Percentiles rank a stretch among this genome's conserved stretches.
These are phyloP conservation scores for Penicillium crystallinum DNA, from an alignment of 495 filamentous ascomycete species.

Conservation along the genomic window DNA sequence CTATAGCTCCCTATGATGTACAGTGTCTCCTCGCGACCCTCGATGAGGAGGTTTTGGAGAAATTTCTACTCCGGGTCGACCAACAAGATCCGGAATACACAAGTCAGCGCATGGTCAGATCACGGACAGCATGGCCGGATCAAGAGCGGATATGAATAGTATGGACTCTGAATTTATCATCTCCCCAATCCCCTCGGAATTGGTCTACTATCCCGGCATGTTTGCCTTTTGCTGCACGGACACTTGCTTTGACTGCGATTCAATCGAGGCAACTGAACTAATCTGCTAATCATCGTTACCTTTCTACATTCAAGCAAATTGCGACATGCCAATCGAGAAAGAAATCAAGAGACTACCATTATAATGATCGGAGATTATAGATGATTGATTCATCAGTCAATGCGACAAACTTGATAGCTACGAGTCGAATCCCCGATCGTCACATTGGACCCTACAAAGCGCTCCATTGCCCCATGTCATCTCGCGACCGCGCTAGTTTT, in stretches of 20 bases:
- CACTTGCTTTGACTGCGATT: not conserved
- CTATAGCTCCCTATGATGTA: not conserved
- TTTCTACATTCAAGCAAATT: not conserved
- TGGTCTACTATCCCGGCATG: not conserved
- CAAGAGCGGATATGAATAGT: not conserved
- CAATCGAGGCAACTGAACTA: not conserved
- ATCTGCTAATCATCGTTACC: not conserved
- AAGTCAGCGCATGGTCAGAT: not conserved
- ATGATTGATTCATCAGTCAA: not conserved
- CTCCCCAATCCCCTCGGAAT: no score
- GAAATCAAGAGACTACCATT: not conserved
- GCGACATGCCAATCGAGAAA: not conserved
- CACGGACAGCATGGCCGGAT: slow-evolving; percentile 8
- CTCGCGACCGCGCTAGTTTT: not conserved
- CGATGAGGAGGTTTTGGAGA: slow-evolving; percentile 23
- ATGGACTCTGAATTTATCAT: not conserved
- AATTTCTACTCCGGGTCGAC: slow-evolving; percentile 12
- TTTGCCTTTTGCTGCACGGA: not conserved
- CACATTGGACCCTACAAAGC: not conserved
- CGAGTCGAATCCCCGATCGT: not conserved
- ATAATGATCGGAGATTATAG: not conserved
- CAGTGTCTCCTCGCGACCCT: not conserved
- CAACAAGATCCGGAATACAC: not conserved
- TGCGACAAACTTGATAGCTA: not conserved
- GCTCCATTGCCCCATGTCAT: not conserved